These are phyloP conservation scores for Chaetomium fimeti DNA, from an alignment of 495 filamentous ascomycete genomes.

Conservation along the genomic window DNA sequence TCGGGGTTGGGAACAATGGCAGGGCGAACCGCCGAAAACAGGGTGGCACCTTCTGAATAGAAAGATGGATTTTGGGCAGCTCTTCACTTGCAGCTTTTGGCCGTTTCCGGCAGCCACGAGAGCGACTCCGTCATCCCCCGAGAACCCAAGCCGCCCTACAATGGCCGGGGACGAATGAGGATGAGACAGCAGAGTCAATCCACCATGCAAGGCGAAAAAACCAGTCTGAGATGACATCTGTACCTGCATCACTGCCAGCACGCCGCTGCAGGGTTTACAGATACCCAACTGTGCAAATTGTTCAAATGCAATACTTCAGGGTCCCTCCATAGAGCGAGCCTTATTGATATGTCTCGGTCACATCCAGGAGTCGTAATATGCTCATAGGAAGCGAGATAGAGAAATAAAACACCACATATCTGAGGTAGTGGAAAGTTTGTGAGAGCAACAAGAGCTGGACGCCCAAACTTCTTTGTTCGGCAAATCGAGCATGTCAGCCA, in stretches of 20 bases:
- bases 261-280: conserved; percentile 2
- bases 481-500: background rate
- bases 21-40: conserved; percentile 7
- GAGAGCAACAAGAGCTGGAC: background rate
- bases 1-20: conserved; percentile 10
- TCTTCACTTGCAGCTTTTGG: background rate
- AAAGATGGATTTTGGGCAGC: conserved; percentile 3
- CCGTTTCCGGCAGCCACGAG: conserved; percentile 18
- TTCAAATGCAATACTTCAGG: too few species aligned
- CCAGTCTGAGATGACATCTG: background rate
- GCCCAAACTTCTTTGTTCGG: background rate
- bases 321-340: too few species aligned
- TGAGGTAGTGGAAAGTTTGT: background rate
- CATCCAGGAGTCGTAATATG: too few species aligned
- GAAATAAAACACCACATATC: background rate
- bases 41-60: conserved; percentile 5
- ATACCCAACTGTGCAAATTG: background rate
- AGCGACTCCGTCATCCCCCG: background rate
- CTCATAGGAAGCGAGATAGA: too few species aligned
- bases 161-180: background rate
- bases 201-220: background rate
- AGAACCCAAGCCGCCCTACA: background rate
- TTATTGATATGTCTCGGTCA: too few species aligned
- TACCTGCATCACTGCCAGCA: background rate
- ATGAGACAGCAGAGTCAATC: conserved; percentile 1